Percentiles rank a stretch among this genome's conserved stretches.
Conservation (phyloP, 2,329 filamentous ascomycete species). For the Tolypocladium endophyticum region DNA sequence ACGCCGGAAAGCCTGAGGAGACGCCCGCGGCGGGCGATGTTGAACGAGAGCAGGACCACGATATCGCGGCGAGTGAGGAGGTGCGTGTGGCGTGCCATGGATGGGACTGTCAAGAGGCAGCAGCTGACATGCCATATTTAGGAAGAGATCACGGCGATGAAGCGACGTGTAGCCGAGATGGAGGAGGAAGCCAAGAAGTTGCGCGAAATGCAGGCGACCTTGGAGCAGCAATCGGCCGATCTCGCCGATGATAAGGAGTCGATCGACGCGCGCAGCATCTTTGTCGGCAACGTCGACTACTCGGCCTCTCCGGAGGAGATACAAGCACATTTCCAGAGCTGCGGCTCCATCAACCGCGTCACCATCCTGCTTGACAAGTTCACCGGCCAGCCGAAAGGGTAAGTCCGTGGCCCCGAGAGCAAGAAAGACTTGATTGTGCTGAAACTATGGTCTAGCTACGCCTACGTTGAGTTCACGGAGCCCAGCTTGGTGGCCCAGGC, state of each 20-base stretch:
- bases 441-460: slow-evolving; percentile 54
- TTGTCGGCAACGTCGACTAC: slow-evolving; percentile 98
- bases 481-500: slow-evolving; percentile 87
- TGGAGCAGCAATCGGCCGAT: slow-evolving; percentile 77
- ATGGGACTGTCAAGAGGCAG: slow-evolving; percentile 4
- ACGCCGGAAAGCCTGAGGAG: slow-evolving; percentile 20
- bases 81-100: slow-evolving; percentile 21
- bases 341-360: slow-evolving; percentile 93
- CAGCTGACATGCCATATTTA: slow-evolving; percentile 26
- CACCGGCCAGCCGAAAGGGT: slow-evolving; percentile 98
- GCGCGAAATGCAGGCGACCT: slow-evolving; percentile 73
- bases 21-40: slow-evolving; percentile 14
- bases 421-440: not conserved
- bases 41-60: slow-evolving; percentile 17
- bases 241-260: slow-evolving; percentile 91
- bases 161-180: slow-evolving; percentile 79
- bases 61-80: slow-evolving; percentile 22
- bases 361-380: slow-evolving; percentile 98
- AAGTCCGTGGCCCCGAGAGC: slow-evolving; percentile 8
- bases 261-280: slow-evolving; percentile 89
- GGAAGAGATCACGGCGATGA: slow-evolving; percentile 83
- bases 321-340: slow-evolving; percentile 95
- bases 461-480: slow-evolving; percentile 97
- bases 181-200: slow-evolving; percentile 81
- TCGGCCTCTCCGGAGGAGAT: slow-evolving; percentile 92